Evolutionary conservation across 306 rosid species (phyloP), one percentile per base, ranked within the genome.

Genomic region (Rubus parviflorus): DNA sequence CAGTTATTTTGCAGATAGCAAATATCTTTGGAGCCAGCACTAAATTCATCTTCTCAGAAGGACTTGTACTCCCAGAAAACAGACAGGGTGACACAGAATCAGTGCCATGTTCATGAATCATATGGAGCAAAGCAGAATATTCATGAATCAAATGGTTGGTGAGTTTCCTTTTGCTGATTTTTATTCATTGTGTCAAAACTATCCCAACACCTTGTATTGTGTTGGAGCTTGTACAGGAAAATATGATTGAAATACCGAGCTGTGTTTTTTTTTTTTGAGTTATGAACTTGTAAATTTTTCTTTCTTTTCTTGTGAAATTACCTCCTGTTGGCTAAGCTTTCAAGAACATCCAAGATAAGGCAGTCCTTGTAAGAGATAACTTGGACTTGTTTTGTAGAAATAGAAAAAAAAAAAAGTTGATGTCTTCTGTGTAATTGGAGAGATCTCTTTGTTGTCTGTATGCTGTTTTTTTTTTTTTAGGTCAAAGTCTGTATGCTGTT

Each of bases 31-130:
- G 96, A 17, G 92, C 85, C 52, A 78, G 84, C 22, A 38, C 79
- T 81, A 83, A 83, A 74, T 95, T 92, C 87, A 54, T 76, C 43
- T 83, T 88, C 85, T 77, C 89, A 15, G 89, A 85, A 66, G 88
- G 83, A 52, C 54, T 70, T 68, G 76, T 45, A 83, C 81, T 81
- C 78, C 82, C 82, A 25, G 86, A 88, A 87, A 70, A 65, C 66
- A 46, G 48, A 15, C 77, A 57, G 3, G 80, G 51, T 54, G 71
- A 77, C 20, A 35, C 74, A 4, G 78, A 77, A 25, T 64, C 65
- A 19, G 16, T 64, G 78, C 61, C 78, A 46, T 81, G 57, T 64
- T 81, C 49, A 63, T 77, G 78, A 81, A 37, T 57, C 49, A 46
- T 74, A 56, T 15, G 68, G 42, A 48, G 41, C 6, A 23, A 20